Base-by-base conservation (phyloP, 768 basidiomycete genomes). In the Rhodotorula babjevae region DNA sequence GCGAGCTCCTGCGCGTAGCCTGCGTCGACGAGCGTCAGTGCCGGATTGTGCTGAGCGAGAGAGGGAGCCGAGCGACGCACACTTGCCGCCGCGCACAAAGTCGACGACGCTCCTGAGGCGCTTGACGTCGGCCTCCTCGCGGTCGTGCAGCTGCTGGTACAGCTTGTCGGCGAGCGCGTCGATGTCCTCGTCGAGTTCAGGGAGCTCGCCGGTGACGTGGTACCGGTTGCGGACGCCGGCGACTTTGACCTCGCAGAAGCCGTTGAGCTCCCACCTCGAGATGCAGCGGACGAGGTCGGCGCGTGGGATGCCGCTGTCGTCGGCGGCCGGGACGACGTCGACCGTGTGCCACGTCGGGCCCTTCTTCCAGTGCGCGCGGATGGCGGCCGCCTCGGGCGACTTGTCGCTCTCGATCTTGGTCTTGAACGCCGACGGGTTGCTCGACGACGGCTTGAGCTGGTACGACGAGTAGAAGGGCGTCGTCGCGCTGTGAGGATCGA, bases 381-480 rank as follows among this genome's bases (percentile, higher is more conserved):
- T 80, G 0, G 79, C 79, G 53, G 69, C 74, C 0, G 83, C 84
- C 21, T 81, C 80, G 14, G 76, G 68, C 10, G 80, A 80, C 2
- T 76, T 74, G 73, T 84, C 82, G 2, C 71, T 65, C 31, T 78
- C 57, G 11, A 84, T 78, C 33, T 80, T 78, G 36, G 36, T 36
- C 18, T 74, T 36, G 78, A 79, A 81, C 4, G 79, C 82, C 2
- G 59, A 65, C 14, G 69, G 50, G 46, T 40, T 42, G 16, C 47
- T 53, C 6, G 69, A 69, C n/a, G 79, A 78, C 1, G 79, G 76
- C 27, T 79, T 81, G 69, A 85, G 78, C 50, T 83, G 81, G 74
- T 84, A 85, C 23, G 81, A 65, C 8, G 82, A 80, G 68, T 83
- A 86, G 69, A 82, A 84, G 0, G 85, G 85, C 0, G 85, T 86